Base-by-base conservation (phyloP, 139 green algal species). In the Diplosphaera chodatii region DNA sequence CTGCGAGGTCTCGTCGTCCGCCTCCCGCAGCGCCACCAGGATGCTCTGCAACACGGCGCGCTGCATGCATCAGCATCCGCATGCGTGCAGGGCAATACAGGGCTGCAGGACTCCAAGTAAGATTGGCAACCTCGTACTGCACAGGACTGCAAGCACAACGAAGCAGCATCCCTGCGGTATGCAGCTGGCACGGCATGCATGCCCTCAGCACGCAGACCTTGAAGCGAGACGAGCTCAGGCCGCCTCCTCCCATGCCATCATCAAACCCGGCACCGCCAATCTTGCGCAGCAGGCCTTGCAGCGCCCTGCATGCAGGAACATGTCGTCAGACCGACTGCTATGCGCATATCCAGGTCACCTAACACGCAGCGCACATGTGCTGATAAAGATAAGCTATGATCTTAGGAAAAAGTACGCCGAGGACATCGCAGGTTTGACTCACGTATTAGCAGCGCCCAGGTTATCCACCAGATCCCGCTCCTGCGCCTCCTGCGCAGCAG, bases 241-340 rank as follows among this genome's bases (percentile, higher is more conserved):
- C 77, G 3, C 63, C 66, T 28, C 31, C 37, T 6, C 84, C 84
- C 31, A 93, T 75, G 25, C 92, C 79, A 72, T 94, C 89, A 27
- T 96, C 93, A 64, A 96, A 87, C 0, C 89, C 90, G 0, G 88
- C 91, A 18, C 48, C 48, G 28, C 93, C 91, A 15, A 97, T 80
- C 69, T 89, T 96, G 4, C 90, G 80, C 28, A 97, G 80, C 8
- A 97, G 85, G 13, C 89, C 86, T 62, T 96, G 86, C 28, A 97
- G 76, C 0, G 91, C 85, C 69, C 87, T 92, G 74, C 69, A 70
- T 25, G 55, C 55, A n/a, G 55, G 40, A 10, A 25, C 37, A 48
- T 13, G 37, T 48, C 37, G n/a, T n/a, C n/a, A n/a, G n/a, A 48
- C 37, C 37, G 37, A 48, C 8, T 48, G 37, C 37, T 48, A 10